Percentiles rank a stretch among this genome's conserved stretches.
phyloP scores from a whole-genome alignment of 2,329 filamentous ascomycete genomes.

The Cercospora sp. region DNA sequence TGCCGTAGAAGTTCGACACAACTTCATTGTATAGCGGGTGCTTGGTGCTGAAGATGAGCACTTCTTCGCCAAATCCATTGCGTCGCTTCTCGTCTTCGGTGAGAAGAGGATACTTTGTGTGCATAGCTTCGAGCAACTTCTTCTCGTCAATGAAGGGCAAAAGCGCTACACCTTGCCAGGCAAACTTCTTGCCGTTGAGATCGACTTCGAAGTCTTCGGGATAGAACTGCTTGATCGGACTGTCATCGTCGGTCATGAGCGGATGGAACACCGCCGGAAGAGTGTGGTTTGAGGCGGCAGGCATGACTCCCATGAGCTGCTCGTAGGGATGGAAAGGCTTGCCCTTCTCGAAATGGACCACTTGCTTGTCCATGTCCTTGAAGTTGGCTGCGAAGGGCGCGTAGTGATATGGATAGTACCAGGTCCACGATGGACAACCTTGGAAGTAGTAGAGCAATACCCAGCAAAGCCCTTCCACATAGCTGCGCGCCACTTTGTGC shows the following conservation, averaged over 20 bases:
- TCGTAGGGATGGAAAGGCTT: constrained; percentile 88
- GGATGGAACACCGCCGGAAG: constrained; percentile 85
- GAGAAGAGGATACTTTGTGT: constrained; percentile 76
- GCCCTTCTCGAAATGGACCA: constrained; percentile 80
- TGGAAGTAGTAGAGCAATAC: constrained; percentile 97
- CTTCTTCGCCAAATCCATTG: constrained; percentile 78
- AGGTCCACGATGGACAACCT: constrained; percentile 96
- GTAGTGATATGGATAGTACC: constrained; percentile 99
- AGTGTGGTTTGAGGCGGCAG: constrained; percentile 87
- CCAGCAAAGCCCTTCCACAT: constrained; percentile 93
- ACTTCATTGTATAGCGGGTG: constrained; percentile 86
- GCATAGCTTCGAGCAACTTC: constrained; percentile 77
- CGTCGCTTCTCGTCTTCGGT: constrained; percentile 73
- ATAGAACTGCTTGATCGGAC: constrained; percentile 96
- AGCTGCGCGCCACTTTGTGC: constrained; percentile 83
- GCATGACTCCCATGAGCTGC: constrained; percentile 96
- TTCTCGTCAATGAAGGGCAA: constrained; percentile 96
- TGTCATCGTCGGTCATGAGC: constrained; percentile 84
- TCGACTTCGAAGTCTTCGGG: constrained; percentile 92
- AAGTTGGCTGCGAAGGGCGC: constrained; percentile 97
- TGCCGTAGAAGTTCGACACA: constrained; percentile 84
- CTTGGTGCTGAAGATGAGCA: constrained; percentile 78
- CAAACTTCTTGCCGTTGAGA: constrained; percentile 96
- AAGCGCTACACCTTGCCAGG: constrained; percentile 93
- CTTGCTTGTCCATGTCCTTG: constrained; percentile 74